Base-by-base conservation (phyloP, 345 rosid genomes). In the Eucalyptus camaldulensis region DNA sequence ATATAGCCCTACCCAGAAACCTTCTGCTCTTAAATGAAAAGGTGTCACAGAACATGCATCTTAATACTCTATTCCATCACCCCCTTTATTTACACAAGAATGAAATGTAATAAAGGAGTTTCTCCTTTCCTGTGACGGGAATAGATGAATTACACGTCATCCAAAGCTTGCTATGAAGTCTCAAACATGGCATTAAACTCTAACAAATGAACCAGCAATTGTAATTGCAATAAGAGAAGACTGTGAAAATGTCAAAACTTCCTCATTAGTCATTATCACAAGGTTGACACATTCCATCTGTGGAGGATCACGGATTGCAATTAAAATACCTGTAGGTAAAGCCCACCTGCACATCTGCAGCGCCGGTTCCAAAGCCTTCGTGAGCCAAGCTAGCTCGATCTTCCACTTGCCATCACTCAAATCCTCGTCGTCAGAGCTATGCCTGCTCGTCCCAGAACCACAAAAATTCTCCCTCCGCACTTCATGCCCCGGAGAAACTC, bases 331-430 rank as follows among this genome's bases (percentile, higher is more conserved):
- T 95, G 96, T 87, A 81, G 95, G 95, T 90, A 95, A 91, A 91
- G 98, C 96, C 96, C 95, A 93, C 93, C 94, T 91, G 91, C 95
- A 97, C 51, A 96, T 88, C 87, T 96, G 97, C 80, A 95, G 76
- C 89, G 99, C 98, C 51, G 98, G 99, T 87, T 96, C 99, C 85
- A 96, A 92, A 58, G 97, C 95, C 90, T 91, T 96, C 2, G 95
- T 90, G 87, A 97, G 96, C 98, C 99, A 97, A 83, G 95, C 96
- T 50, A 95, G 89, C 92, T 96, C 98, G 45, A 96, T 80, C 21
- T 86, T 97, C 98, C 98, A 95, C 87, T 94, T 96, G 49, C 92
- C 91, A 90, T 93, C 96, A 43, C 90, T 86, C 51, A 89, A 58
- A 69, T 94, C 94, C 51, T 94, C 94, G 58, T 95, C 96, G 86